Conservation (phyloP, 2,329 filamentous ascomycete species). For the Boeremia lycopersici region DNA sequence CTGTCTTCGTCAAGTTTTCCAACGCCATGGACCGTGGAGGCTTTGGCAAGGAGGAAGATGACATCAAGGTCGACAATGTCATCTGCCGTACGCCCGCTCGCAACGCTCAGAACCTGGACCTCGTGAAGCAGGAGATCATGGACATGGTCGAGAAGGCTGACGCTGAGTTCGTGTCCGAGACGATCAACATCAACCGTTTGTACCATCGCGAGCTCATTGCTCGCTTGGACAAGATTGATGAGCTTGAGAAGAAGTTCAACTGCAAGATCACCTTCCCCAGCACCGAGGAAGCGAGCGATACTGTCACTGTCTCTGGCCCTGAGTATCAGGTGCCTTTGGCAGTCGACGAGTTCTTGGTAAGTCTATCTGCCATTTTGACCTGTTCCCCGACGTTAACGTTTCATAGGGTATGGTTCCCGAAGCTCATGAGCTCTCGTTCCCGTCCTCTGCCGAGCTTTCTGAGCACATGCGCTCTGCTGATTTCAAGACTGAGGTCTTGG, state of each 20-base stretch:
- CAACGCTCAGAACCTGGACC: constrained; percentile 93
- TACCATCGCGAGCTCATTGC: constrained; percentile 94
- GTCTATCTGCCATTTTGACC: not conserved
- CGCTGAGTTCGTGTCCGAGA: constrained; percentile 94
- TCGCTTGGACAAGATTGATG: constrained; percentile 86
- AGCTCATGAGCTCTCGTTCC: constrained; percentile 87
- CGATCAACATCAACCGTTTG: constrained; percentile 89
- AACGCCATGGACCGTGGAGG: constrained; percentile 98
- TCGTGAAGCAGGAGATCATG: constrained; percentile 98
- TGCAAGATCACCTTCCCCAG: constrained; percentile 99
- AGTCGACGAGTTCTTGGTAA: constrained; percentile 88
- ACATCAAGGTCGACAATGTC: constrained; percentile 98
- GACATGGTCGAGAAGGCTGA: constrained; percentile 99
- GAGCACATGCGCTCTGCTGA: constrained; percentile 82
- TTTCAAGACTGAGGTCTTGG: constrained; percentile 78
- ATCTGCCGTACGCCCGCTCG: constrained; percentile 97
- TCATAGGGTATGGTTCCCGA: constrained; percentile 91
- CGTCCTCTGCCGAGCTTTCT: constrained; percentile 74
- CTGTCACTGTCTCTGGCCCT: constrained; percentile 92
- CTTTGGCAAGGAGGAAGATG: constrained; percentile 93
- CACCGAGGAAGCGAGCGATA: constrained; percentile 95
- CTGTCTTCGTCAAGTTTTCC: constrained; percentile 98
- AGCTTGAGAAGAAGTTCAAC: constrained; percentile 98
- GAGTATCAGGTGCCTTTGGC: constrained; percentile 98
- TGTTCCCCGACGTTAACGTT: constrained; percentile 36